Base-by-base conservation (phyloP, 257 asterid species). In the Ehretia macrophylla region DNA sequence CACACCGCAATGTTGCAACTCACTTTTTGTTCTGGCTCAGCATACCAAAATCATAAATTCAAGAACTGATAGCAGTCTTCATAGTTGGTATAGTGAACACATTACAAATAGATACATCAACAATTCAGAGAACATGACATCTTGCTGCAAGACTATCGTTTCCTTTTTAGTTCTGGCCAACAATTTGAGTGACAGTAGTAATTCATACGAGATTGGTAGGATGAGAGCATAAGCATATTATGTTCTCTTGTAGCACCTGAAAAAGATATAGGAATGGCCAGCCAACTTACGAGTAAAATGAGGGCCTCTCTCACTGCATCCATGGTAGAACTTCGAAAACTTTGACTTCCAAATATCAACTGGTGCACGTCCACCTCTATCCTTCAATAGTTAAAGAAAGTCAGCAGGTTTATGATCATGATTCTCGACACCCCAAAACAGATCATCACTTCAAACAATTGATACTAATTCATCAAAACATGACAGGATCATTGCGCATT, bases 261-360 rank as follows among this genome's bases (percentile, higher is more conserved):
- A 17, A 13, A 11, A n/a, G 13, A 8, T 17, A 53, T 14, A 20
- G 55, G 58, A 5, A 64, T 6, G 53, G 14, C 10, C 56, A 49
- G 57, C 21, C 32, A 51, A 79, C 95, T 80, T 79, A 93, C 99
- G 73, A 11, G 87, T 58, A 68, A 79, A 85, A 73, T 70, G 76
- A 52, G 84, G 86, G 56, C 85, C 84, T 82, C 90, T 80, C 47
- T 83, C 83, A 59, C 99, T 86, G 88, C 99, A 93, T 22, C 97
- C 94, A 59, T 85, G 77, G 76, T 93, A 93, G 21, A 73, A 79
- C 67, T 74, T 77, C 39, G 99, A 79, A 73, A 66, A 83, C 71
- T 84, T 75, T 48, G 99, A 93, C 69, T 90, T 83, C 99, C 99
- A 93, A 70, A 93, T 77, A 81, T 93, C 94, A 59, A 93, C 56